Conservation (phyloP, 73 alveolate species). For the Diophrys sp. region DNA sequence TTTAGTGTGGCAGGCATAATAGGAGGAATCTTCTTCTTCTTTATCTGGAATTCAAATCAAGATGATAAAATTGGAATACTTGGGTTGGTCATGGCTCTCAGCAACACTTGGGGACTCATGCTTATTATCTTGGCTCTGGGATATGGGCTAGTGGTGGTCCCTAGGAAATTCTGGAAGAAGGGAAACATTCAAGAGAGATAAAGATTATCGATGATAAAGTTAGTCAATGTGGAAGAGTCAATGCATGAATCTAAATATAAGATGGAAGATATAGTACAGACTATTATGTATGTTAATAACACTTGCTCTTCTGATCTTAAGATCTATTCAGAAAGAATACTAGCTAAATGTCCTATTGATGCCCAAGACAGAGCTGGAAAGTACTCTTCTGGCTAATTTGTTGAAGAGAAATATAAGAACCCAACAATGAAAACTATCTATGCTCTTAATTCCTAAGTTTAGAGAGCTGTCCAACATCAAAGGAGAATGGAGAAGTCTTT, state of each 20-base stretch:
- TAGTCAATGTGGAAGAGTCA: constrained; percentile 4
- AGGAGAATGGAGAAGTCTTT: constrained; percentile 7
- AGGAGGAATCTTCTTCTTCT: too few relatives aligned
- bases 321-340: background rate
- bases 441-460: background rate
- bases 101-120: constrained; percentile 59
- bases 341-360: background rate
- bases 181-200: background rate
- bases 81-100: constrained; percentile 24
- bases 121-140: constrained; percentile 44
- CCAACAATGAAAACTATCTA: constrained; percentile 10
- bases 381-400: background rate
- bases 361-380: background rate
- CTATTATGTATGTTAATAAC: background rate
- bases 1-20: background rate
- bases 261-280: constrained; percentile 16
- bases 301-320: background rate
- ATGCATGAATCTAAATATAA: constrained; percentile 6
- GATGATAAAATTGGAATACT: background rate
- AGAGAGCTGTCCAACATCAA: background rate
- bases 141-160: constrained; percentile 45
- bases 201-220: background rate
- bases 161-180: constrained; percentile 9
- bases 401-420: constrained; percentile 3
- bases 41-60: too few relatives aligned